Evolutionary conservation across 352 stramenopile genomes (phyloP), one percentile per base, ranked within the genome.

Genomic region (Plasmopara halstedii): DNA sequence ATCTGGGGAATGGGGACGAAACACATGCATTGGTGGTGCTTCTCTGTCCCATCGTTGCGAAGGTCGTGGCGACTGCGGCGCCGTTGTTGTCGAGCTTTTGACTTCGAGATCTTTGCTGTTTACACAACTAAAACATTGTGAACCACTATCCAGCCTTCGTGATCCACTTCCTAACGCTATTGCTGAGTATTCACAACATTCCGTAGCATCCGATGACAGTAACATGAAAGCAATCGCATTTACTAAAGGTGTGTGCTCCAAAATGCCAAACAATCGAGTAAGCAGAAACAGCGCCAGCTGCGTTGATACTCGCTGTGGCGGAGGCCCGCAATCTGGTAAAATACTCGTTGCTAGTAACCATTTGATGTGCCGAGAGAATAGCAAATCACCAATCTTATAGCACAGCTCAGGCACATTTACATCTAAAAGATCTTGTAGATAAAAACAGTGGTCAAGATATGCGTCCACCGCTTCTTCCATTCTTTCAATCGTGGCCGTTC

Each of bases 371-470:
- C 64, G 46, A 11, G 62, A 75, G 49, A 81, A 94, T 4, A 94
- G 46, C 46, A 83, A 47, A 37, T 88, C 73, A 21, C 77, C 82
- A 14, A 94, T 64, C 29, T 78, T 76, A 64, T 88, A 88, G 53
- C 73, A 85, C 5, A 94, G 72, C 46, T 91, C 82, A 0, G 82
- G 79, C 6, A 94, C 48, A 35, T 90, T 81, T 14, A 94, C 77
- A 40, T 89, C 73, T 31, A 94, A 59, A 6, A 94, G 64, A 40
- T 94, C 82, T 31, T 94, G 82, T 20, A 94, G 54, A 33, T 90
- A 94, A 44, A 78, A 91, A 42, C 77, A 88, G 56, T 90, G 78
- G 54, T 90, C 80, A 19, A 90, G 82, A 55, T 88, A 90, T 25
- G 73, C 77, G 40, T 92, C 81, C 5, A 91, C 53, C 0, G 73